These are phyloP conservation scores for Chlorella sp. DNA, from an alignment of 139 green algal species.

Conservation along the genomic window DNA sequence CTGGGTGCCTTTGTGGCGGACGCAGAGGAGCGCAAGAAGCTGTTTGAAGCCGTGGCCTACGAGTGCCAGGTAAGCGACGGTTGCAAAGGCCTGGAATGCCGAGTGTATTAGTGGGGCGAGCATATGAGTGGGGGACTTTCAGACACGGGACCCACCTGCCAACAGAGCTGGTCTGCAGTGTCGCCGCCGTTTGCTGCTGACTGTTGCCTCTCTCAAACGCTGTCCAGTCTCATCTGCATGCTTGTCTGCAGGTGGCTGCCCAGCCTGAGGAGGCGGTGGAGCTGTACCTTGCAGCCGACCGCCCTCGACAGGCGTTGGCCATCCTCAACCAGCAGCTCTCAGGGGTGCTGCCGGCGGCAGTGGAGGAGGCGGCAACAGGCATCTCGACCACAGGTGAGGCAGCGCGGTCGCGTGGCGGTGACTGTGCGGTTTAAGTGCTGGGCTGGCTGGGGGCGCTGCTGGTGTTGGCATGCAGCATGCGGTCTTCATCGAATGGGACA, in stretches of 20 bases:
- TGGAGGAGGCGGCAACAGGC: slow-evolving; percentile 13
- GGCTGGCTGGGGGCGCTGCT: too few species aligned
- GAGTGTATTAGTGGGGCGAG: background rate
- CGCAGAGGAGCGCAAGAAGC: slow-evolving; percentile 28
- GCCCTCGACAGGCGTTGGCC: slow-evolving; percentile 34
- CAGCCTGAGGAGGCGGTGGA: slow-evolving; percentile 67
- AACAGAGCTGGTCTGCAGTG: background rate
- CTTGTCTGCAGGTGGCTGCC: slow-evolving; percentile 38
- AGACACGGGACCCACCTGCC: too few species aligned
- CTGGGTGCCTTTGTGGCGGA: slow-evolving; percentile 49
- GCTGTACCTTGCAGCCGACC: slow-evolving; percentile 75
- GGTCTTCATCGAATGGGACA: too few species aligned
- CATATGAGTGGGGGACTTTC: background rate
- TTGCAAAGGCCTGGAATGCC: background rate
- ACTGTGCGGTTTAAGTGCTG: background rate
- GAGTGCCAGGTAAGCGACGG: slow-evolving; percentile 51
- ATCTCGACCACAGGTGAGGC: slow-evolving; percentile 3
- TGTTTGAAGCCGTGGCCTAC: slow-evolving; percentile 67
- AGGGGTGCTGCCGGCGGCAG: slow-evolving; percentile 6
- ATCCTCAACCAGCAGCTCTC: slow-evolving; percentile 30
- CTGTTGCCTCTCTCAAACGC: background rate
- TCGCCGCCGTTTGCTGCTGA: background rate
- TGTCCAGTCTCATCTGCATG: background rate
- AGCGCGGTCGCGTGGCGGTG: background rate
- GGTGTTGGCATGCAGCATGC: too few species aligned